A percentile compares a stretch with the other conserved stretches of the same genome.
phyloP scores from a whole-genome alignment of 23 red algal genomes.

The Gracilariopsis chorda region DNA sequence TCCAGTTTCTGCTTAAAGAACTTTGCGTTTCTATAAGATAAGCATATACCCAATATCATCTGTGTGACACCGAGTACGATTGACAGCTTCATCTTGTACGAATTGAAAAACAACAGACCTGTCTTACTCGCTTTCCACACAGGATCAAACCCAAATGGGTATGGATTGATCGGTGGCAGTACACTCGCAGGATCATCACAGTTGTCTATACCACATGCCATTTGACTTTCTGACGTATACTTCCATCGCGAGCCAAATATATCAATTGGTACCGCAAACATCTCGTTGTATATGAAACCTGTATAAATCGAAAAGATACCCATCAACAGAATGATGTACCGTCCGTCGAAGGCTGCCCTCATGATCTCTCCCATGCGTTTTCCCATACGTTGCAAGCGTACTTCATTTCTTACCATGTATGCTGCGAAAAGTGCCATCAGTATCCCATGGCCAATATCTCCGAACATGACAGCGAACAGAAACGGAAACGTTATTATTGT shows the following conservation, averaged over 20 bases:
- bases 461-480: constrained; percentile 99
- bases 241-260: constrained; percentile 91
- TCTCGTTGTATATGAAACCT: constrained; percentile 98
- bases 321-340: constrained; percentile 97
- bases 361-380: constrained; percentile 78
- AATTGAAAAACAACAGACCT: constrained; percentile 92
- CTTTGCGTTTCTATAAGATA: constrained; percentile 83
- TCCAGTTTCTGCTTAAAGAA: constrained; percentile 81
- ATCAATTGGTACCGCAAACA: constrained; percentile 90
- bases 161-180: constrained; percentile 78
- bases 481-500: constrained; percentile 96
- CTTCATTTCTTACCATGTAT: constrained; percentile 79
- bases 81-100: constrained; percentile 98
- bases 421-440: constrained; percentile 90
- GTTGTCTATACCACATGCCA: constrained; percentile 97
- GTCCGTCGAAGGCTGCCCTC: constrained; percentile 76
- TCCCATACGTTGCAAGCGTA: constrained; percentile 27
- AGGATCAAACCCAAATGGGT: constrained; percentile 98
- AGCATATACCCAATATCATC: constrained; percentile 92
- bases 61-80: constrained; percentile 90
- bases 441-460: constrained; percentile 96
- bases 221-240: constrained; percentile 60
- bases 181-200: constrained; percentile 76
- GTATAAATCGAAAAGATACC: constrained; percentile 99
- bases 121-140: constrained; percentile 91